phyloP scores from a whole-genome alignment of 306 rosid genomes.

The Biancaea sappan region DNA sequence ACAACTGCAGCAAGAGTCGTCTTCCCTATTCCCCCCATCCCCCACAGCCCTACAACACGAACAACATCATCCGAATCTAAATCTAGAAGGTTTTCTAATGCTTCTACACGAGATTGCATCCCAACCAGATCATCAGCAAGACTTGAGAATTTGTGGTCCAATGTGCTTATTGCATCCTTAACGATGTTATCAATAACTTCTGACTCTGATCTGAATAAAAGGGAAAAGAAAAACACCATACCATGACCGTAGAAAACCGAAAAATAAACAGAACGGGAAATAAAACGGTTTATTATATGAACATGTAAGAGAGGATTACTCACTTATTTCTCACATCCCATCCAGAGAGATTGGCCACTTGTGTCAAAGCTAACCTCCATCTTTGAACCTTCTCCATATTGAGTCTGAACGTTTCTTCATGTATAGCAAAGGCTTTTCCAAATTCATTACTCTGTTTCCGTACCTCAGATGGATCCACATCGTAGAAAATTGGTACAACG shows the following conservation, averaged over 20 bases:
- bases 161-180: background rate
- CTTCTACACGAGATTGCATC: background rate
- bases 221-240: background rate
- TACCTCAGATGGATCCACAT: conserved; percentile 31
- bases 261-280: background rate
- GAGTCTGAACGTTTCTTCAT: background rate
- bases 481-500: conserved; percentile 26
- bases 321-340: conserved; percentile 21
- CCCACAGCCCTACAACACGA: conserved; percentile 28
- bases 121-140: conserved; percentile 32
- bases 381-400: background rate
- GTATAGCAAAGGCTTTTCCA: background rate
- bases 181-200: background rate
- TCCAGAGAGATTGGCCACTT: conserved; percentile 20
- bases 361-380: conserved; percentile 8
- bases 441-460: background rate
- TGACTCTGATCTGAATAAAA: background rate
- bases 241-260: background rate
- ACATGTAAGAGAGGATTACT: background rate
- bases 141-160: background rate
- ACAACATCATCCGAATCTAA: background rate
- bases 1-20: conserved; percentile 5
- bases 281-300: too few relatives aligned
- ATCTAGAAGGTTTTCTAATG: conserved; percentile 15
- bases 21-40: conserved; percentile 42